Conservation (phyloP, 768 basidiomycete species). For the Cyclocybe aegerita region DNA sequence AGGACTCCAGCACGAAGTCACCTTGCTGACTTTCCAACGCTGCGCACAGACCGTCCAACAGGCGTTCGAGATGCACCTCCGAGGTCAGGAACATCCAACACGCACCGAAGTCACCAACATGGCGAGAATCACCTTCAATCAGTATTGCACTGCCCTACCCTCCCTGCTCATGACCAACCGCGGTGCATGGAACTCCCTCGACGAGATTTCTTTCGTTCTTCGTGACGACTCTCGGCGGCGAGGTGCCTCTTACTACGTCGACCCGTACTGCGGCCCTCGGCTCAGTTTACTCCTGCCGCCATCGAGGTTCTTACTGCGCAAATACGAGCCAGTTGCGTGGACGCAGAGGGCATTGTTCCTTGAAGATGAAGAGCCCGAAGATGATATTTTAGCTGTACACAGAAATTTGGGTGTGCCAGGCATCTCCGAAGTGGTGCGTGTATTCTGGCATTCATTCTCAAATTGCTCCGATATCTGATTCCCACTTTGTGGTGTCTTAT, state of each 20-base stretch:
- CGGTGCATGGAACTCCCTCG: slow-evolving; percentile 15
- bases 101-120: not conserved
- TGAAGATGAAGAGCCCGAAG: slow-evolving; percentile 10
- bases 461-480: not conserved
- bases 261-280: not conserved
- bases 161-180: slow-evolving; percentile 4
- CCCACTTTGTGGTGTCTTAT: not conserved
- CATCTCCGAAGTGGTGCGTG: slow-evolving; percentile 20
- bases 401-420: slow-evolving; percentile 16
- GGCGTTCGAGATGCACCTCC: slow-evolving; percentile 3
- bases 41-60: slow-evolving; percentile 6
- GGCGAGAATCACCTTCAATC: not conserved
- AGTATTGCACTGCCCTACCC: slow-evolving; percentile 3
- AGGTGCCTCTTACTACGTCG: slow-evolving; percentile 7
- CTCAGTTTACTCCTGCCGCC: slow-evolving; percentile 14
- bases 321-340: slow-evolving; percentile 22
- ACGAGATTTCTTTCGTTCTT: slow-evolving; percentile 39
- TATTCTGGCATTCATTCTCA: not conserved
- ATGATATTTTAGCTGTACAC: slow-evolving; percentile 12
- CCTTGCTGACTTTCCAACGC: slow-evolving; percentile 3
- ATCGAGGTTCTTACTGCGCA: slow-evolving; percentile 12
- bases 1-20: slow-evolving; percentile 9
- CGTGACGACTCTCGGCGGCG: slow-evolving; percentile 14
- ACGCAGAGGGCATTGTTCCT: slow-evolving; percentile 19
- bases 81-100: too few relatives aligned